Base-by-base conservation (phyloP, 148 eudicot genomes). In the Arbutus unedo region DNA sequence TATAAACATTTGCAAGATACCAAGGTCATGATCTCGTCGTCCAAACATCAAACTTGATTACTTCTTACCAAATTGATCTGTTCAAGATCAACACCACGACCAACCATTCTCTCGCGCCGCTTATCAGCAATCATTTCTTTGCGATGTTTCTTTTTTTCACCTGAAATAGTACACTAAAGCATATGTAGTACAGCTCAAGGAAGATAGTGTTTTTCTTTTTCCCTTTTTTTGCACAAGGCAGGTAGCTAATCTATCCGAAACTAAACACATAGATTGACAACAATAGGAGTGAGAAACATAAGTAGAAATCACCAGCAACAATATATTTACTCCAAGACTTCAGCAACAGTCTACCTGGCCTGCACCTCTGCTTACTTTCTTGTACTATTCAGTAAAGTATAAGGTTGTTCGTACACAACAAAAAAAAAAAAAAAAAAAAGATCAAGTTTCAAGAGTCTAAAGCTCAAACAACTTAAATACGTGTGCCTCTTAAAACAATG, bases 141-240 rank as follows among this genome's bases (percentile, higher is more conserved):
- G 43, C 95, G 93, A 67, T 89, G 93, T 82, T 93, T 97, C 93
- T 94, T 97, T 82, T 91, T 97, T 85, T 93, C 99, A 79, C 99
- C 99, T 94, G 90, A 76, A 62, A 85, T 48, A 74, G 55, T 51
- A 47, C 21, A 81, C 74, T 66, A 59, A 45, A 78, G 77, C 68
- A 90, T 3, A 47, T 73, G 77, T 38, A 82, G 54, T 62, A 43
- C 11, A 74, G 81, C 71, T 85, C 51, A 81, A 59, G 62, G 80
- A 9, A 6, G 67, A 51, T 41, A 66, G 73, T 59, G 15, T 10
- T 64, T 47, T 38, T 68, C 4, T 7, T 14, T 13, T 38, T 11
- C 19, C 13, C 14, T 19, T 71, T 0, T 31, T 31, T 31, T 31
- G 38, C 38, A 31, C 38, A 15, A 41, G 75, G 75, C 11, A 49